Base-by-base conservation (phyloP, 305 asterid species). In the Fraxinus nigra region DNA sequence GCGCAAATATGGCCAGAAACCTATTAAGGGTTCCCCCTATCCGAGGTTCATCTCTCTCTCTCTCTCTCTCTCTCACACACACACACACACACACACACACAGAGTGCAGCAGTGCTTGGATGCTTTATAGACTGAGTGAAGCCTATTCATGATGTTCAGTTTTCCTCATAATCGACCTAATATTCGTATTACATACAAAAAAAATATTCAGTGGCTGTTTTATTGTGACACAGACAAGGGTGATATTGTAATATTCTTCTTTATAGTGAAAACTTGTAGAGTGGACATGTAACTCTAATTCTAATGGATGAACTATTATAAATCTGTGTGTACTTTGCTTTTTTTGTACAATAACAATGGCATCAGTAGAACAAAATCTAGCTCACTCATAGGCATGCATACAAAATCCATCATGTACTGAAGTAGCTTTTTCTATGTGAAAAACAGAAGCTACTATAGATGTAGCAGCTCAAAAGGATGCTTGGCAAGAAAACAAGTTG, bases 1-100 rank as follows among this genome's bases (percentile, higher is more conserved):
- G 98, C 89, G 98, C 10, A 95, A 95, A 85, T 95, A 95, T 82
- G 98, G 98, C 30, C 98, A 95, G 74, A 95, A 95, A 85, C 98
- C 98, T 35, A 95, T 95, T 30, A 95, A 95, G 87, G 98, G 98
- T 33, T 95, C 98, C 0, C 97, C 97, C 9, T 90, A 89, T 86
- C 98, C 98, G 54, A 93, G 98, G 98, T 95, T 70, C 3, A 13
- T 28, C 73, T 65, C 73, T 9, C 73, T 65, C 22, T 51, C 61
- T 48, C 56, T 46, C 54, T 40, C 43, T 37, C 46, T 35, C 46
- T 38, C 6, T 8, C 46, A 1, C 46, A 8, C 46, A 37, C 2
- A 32, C 34, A 32, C 48, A 2, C 48, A 9, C 48, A 37, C 43
- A 37, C 43, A 37, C 43, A 9, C 48, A 40, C 48, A 40, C 48